Evolutionary conservation across 2,329 filamentous ascomycete genomes (phyloP), one percentile per base, ranked within the genome.

Genomic region (Colletotrichum eremochloae): DNA sequence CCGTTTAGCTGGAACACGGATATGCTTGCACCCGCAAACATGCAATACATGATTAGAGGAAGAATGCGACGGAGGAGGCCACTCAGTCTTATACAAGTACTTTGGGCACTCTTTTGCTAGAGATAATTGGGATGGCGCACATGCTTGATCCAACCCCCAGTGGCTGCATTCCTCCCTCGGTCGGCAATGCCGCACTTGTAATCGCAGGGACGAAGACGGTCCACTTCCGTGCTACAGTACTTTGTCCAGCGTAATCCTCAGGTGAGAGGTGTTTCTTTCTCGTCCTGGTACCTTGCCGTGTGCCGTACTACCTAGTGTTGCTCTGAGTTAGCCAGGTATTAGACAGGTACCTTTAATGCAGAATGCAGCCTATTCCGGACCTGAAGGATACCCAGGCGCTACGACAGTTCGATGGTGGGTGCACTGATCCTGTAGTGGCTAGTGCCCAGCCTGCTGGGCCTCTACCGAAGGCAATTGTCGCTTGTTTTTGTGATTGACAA

Each of bases 371-470:
- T 63, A n/a, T 64, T 33, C 66, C 44, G 14, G 63, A 69, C 60
- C 46, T 31, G 33, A 33, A 33, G 46, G 69, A 44, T 64, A 71
- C 69, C 63, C 38, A 38, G 31, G 66, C 58, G 55, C 46, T 61
- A 9, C 44, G 60, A 55, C 55, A 24, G 55, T 38, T 55, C 55
- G 36, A 15, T 56, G 36, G 66, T 64, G 53, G 46, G 46, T 33
- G 69, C 66, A 72, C 66, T 62, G 70, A 55, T 24, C 66, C 29
- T 64, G 66, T 29, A 61, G 42, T 55, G 66, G 70, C 66, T 72
- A 62, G 61, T 72, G 61, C 61, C 55, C 67, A 63, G 44, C 66
- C 40, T 70, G 66, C 48, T 55, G 60, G 70, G 48, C 66, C 60
- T 60, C 52, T 52, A 71, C 63, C 36, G 36, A 40, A 72, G 55